A percentile compares a stretch with the other conserved stretches of the same genome.
Evolutionary conservation across 2,329 filamentous ascomycete genomes (phyloP).

Genomic region (Epichloe uncinata): DNA sequence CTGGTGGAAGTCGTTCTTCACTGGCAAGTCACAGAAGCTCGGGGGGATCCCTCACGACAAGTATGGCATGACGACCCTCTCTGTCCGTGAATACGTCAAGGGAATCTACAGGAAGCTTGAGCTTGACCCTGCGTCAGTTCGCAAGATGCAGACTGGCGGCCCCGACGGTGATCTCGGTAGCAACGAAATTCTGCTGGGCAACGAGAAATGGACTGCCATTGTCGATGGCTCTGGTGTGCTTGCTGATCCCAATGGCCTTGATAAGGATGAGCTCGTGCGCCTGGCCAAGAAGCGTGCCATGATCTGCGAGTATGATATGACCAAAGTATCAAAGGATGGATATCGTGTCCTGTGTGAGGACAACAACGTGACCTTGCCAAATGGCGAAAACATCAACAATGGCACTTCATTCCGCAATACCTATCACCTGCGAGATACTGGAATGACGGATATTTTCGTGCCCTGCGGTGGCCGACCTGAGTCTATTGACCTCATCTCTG

Average conservation of each 20-base stretch:
- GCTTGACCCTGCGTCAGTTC: conserved; percentile 70
- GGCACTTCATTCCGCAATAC: conserved; percentile 95
- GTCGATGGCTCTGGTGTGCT: conserved; percentile 96
- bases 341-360: conserved; percentile 92
- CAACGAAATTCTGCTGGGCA: conserved; percentile 91
- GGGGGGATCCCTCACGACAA: conserved; percentile 87
- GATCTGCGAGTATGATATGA: conserved; percentile 75
- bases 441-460: conserved; percentile 77
- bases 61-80: conserved; percentile 97
- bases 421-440: conserved; percentile 77
- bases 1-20: conserved; percentile 99
- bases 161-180: conserved; percentile 94
- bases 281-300: conserved; percentile 79
- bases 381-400: conserved; percentile 75
- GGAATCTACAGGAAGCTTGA: conserved; percentile 95
- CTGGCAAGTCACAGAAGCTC: conserved; percentile 89
- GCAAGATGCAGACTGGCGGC: conserved; percentile 94
- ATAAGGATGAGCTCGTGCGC: conserved; percentile 69
- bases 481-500: conserved; percentile 84
- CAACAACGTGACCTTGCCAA: conserved; percentile 74
- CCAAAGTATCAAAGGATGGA: conserved; percentile 75
- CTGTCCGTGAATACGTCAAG: conserved; percentile 88
- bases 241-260: conserved; percentile 79
- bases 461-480: conserved; percentile 94
- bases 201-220: conserved; percentile 89